Base-by-base conservation (phyloP, 441 rosid species). In the Pelargonium cotyledonis region DNA sequence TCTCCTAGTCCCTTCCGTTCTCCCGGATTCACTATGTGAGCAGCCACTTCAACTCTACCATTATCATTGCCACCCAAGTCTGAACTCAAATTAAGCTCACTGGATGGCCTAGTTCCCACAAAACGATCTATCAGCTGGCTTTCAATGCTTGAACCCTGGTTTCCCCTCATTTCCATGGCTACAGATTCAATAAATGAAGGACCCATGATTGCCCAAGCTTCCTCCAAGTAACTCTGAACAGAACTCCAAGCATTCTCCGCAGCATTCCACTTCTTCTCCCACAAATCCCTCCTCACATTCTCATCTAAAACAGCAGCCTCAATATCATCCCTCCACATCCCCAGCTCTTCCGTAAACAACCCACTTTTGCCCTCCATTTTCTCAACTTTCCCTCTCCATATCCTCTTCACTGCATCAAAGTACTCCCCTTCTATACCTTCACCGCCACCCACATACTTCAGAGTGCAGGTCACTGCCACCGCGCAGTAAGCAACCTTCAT, bases 381-480 rank as follows among this genome's bases (percentile, higher is more conserved):
- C 70, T 4, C 63, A 21, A 86, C 62, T 61, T 79, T 77, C 3
- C 65, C 79, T 57, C 78, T 74, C 91, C 85, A 86, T 18, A 81
- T 72, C 69, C 75, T 73, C 71, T 72, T 57, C 55, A 81, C 76
- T 40, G 83, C 82, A 19, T 72, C 77, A 6, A 70, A 70, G 57
- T 67, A 82, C 77, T 8, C 43, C 16, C 69, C 71, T 4, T 26
- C 15, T 40, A 66, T 72, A 14, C 31, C 66, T 16, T 12, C 68
- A n/a, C 61, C 44, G 6, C 70, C 82, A 2, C 68, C 70, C 53
- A 83, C 41, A 62, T 65, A 77, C 82, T 75, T 86, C 65, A 78
- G 75, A 23, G 86, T 78, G 15, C 89, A 89, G 69, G 83, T 88
- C 67, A 83, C 81, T 0, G 88, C 90, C 12, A 79, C 87, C 11